Base-by-base conservation (phyloP, 768 basidiomycete species). In the Pisolithus tinctorius region DNA sequence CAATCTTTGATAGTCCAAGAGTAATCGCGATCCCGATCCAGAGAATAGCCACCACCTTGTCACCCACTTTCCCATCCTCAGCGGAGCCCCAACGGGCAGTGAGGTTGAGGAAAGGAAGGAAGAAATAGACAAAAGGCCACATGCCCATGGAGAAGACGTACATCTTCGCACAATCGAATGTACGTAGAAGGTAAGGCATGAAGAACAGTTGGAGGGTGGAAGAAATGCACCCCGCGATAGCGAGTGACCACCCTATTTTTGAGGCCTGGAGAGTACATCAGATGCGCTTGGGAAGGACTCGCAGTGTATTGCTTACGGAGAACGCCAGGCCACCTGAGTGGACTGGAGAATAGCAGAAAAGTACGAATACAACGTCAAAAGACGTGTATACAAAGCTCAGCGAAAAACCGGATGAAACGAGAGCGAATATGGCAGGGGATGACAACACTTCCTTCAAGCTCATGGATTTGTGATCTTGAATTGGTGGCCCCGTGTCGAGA, bases 311-410 rank as follows among this genome's bases (percentile, higher is more conserved):
- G 61, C 81, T 62, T 59, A 84, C 83, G 25, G 77, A 74, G 58
- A 84, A 81, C 10, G 73, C 71, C 0, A 86, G 67, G 0, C 85
- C 84, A 26, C 84, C 85, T 3, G 69, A 60, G 37, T 69, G 55
- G 39, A 86, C 63, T 14, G 81, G 73, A 13, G 84, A 81, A 61
- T 82, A 87, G 53, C 80, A 83, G 58, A 81, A 84, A 29, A 86
- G 70, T 8, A 84, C 81, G 57, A 86, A 86, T 9, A 83, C 77
- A 13, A 82, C 79, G 45, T 84, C 83, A 53, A 83, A 87, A 1
- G 76, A 75, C 1, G 78, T 79, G 10, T 69, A 71, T 54, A 78
- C 69, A 66, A 82, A 84, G 42, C 71, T 72, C 11, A 84, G 68
- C 2, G 74, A 72, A 54, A 71, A 75, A 3, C 78, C 79, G 31